Evolutionary conservation across 108 stramenopile species (phyloP).

Genomic region (Discostella stelligeroides): DNA sequence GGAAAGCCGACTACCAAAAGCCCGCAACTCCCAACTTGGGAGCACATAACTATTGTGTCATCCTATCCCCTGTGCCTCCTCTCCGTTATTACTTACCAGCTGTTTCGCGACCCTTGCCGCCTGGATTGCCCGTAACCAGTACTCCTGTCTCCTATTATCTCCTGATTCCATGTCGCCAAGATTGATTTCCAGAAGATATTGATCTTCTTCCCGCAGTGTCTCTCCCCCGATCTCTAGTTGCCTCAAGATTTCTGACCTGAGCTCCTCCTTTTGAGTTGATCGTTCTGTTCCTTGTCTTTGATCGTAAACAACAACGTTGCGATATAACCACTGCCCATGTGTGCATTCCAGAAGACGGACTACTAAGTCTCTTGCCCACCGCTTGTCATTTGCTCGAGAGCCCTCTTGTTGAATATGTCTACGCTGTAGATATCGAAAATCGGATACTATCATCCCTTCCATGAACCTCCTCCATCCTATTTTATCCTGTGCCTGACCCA

Average conservation of each 20-base stretch:
- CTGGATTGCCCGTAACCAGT: not conserved
- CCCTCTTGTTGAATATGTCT: not conserved
- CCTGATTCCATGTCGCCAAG: not conserved
- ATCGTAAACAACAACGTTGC: not conserved
- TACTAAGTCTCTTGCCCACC: not conserved
- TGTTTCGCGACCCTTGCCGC: not conserved
- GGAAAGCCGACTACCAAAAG: too few relatives aligned
- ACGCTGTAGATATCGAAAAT: not conserved
- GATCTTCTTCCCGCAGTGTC: not conserved
- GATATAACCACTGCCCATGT: not conserved
- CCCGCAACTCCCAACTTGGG: too few relatives aligned
- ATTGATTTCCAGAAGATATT: not conserved
- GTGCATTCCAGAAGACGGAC: not conserved
- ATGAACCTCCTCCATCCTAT: too few relatives aligned
- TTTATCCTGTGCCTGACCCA: not conserved
- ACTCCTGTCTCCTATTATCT: not conserved
- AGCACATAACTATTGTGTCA: too few relatives aligned
- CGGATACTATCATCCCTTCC: too few relatives aligned
- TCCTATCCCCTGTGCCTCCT: too few relatives aligned
- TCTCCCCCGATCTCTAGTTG: not conserved
- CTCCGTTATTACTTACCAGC: too few relatives aligned
- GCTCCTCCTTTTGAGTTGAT: not conserved
- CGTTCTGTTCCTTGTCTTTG: not conserved
- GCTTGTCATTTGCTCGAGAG: not conserved
- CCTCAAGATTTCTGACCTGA: not conserved